Evolutionary conservation across 805 yeast genomes (phyloP), one percentile per base, ranked within the genome.

Genomic region (Wickerhamiella shivajii): DNA sequence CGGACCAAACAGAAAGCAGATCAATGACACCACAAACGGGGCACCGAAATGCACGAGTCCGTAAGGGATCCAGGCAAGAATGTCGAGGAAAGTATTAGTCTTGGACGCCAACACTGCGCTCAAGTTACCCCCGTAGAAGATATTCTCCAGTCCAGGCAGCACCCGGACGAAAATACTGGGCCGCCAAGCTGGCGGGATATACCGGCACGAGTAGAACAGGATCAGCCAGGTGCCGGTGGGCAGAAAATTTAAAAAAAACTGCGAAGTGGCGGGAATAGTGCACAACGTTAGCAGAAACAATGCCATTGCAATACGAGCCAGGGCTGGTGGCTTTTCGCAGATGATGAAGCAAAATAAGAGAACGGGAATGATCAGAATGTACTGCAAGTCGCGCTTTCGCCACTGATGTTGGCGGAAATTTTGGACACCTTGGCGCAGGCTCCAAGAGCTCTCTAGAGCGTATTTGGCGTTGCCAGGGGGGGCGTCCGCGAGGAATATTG

Each of bases 51-150:
- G 98, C 38, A 80, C 63, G 10, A 90, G 52, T 2, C 98, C 98
- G 52, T 87, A 87, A 2, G 98, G 97, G 24, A 87, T 56, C 95
- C 95, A 85, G 3, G 96, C 95, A 31, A 81, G 46, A n/a, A 85
- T 61, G 51, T 85, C 97, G 36, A 80, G 59, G 5, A 71, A 45
- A 2, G 77, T 53, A 40, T 64, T 69, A 12, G 77, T 74, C 11
- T 73, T 63, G 5, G 85, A 69, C 1, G 95, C 90, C 47, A 84
- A 64, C 16, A 85, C 73, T 45, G 77, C 79, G 34, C 85, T 74
- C 47, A 87, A 63, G 56, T 87, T 79, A 48, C 85, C 94, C 33
- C 96, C 96, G 50, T 83, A 85, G 39, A 87, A 60, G 36, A 85
- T 77, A 25, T 95, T 81, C 55, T 85, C 97, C 59, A 84, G 64